Evolutionary conservation across 345 rosid genomes (phyloP).

Genomic region (Rhizophora mangle): DNA sequence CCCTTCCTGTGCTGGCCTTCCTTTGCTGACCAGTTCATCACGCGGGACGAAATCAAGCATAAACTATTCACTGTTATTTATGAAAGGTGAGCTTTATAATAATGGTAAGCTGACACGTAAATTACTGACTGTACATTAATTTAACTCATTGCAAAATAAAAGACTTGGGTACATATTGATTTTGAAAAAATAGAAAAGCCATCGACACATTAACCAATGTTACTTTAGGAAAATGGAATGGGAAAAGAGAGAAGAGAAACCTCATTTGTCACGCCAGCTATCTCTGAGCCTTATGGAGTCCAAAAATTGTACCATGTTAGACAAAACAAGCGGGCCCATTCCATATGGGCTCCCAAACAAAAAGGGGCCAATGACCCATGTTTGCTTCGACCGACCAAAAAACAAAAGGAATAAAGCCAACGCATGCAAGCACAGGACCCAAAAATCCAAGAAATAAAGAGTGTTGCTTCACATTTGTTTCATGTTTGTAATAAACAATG

Average conservation of each 20-base stretch:
- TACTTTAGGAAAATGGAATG: too few species aligned
- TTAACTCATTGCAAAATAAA: too few species aligned
- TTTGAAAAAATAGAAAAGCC: too few species aligned
- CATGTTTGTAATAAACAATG: not conserved
- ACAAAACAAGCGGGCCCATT: conserved; percentile 36
- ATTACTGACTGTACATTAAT: too few species aligned
- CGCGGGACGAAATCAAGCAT: conserved; percentile 23
- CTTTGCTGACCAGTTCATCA: conserved; percentile 24
- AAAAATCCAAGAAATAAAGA: not conserved
- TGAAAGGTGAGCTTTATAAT: too few species aligned
- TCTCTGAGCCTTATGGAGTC: too few species aligned
- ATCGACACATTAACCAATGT: too few species aligned
- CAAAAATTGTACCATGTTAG: conserved; percentile 12
- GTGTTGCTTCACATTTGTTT: conserved; percentile 2
- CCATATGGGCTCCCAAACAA: conserved; percentile 13
- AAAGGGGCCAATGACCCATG: conserved; percentile 14
- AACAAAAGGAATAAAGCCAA: conserved; percentile 40
- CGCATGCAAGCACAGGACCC: conserved; percentile 16
- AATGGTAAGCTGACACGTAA: too few species aligned
- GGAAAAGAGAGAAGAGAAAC: too few species aligned
- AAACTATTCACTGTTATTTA: conserved; percentile 12
- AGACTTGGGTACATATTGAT: too few species aligned
- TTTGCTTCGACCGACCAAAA: conserved; percentile 28
- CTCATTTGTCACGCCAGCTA: too few species aligned
- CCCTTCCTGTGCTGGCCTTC: conserved; percentile 30